phyloP scores from a whole-genome alignment of 2,329 filamentous ascomycete species.

The Orbilia ellipsospora region DNA sequence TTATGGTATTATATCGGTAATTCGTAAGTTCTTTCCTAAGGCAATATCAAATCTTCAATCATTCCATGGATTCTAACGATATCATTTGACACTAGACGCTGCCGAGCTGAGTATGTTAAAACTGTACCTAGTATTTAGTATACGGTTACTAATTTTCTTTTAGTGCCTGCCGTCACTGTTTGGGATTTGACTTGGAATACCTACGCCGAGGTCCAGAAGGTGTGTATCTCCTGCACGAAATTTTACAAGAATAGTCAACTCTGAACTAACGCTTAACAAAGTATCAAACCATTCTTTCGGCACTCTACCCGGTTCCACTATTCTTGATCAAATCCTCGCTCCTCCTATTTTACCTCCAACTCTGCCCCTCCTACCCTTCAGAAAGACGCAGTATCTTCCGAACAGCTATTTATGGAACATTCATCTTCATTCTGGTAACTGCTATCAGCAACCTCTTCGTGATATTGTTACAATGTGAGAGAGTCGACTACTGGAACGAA shows the following conservation, averaged over 20 bases:
- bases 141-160: background rate
- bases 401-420: conserved; percentile 42
- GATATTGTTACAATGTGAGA: conserved; percentile 44
- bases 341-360: conserved; percentile 40
- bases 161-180: conserved; percentile 34
- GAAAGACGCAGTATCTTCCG: conserved; percentile 49
- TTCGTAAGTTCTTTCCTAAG: conserved; percentile 27
- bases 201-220: conserved; percentile 34
- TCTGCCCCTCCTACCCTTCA: conserved; percentile 47
- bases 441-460: conserved; percentile 37
- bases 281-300: conserved; percentile 45
- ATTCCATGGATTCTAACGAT: background rate
- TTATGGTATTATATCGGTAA: conserved; percentile 34
- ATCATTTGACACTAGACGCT: conserved; percentile 16
- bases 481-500: conserved; percentile 46
- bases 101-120: conserved; percentile 24
- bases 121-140: background rate
- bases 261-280: conserved; percentile 3
- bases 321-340: conserved; percentile 50
- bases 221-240: conserved; percentile 6
- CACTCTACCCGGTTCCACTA: conserved; percentile 39
- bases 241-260: conserved; percentile 22
- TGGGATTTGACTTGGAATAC: conserved; percentile 53
- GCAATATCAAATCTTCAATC: background rate
- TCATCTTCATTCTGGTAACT: conserved; percentile 49